Percentiles rank a stretch among this genome's conserved stretches.
Conservation (phyloP, 2,329 filamentous ascomycete species). For the Colletotrichum sp. region DNA sequence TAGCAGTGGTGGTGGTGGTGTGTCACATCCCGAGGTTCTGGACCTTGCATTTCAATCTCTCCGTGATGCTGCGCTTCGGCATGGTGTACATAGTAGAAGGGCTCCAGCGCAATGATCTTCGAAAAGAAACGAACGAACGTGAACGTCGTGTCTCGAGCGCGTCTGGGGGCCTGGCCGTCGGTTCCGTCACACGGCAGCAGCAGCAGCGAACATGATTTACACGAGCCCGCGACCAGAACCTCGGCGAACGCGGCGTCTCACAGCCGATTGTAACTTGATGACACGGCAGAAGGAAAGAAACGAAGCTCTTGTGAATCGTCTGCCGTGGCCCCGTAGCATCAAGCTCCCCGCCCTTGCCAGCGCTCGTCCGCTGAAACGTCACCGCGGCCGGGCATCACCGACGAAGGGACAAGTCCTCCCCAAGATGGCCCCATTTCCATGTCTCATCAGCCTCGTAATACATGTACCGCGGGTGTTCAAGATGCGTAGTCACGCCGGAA, state of each 20-base stretch:
- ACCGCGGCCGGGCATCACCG: neutral
- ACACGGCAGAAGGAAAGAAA: neutral
- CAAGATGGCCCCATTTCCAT: neutral
- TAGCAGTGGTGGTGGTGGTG: neutral
- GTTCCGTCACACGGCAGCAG: neutral
- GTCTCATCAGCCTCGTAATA: neutral
- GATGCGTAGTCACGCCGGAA: neutral
- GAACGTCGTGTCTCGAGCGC: neutral
- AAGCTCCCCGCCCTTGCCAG: neutral
- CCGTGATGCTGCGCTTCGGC: neutral
- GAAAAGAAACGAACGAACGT: neutral
- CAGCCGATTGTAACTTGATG: neutral
- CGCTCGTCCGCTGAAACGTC: neutral
- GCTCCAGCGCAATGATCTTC: neutral
- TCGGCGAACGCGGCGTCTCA: neutral
- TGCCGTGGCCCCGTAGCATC: neutral
- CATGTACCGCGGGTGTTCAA: neutral
- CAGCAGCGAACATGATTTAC: neutral
- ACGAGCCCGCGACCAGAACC: neutral
- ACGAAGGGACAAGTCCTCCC: neutral
- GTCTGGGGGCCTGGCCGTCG: neutral
- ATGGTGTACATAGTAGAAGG: neutral
- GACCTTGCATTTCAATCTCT: neutral
- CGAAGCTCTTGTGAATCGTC: neutral
- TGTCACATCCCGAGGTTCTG: slow-evolving; percentile 8